Evolutionary conservation across 208 protist species (phyloP).

Genomic region (Trypanosoma platydactyli): DNA sequence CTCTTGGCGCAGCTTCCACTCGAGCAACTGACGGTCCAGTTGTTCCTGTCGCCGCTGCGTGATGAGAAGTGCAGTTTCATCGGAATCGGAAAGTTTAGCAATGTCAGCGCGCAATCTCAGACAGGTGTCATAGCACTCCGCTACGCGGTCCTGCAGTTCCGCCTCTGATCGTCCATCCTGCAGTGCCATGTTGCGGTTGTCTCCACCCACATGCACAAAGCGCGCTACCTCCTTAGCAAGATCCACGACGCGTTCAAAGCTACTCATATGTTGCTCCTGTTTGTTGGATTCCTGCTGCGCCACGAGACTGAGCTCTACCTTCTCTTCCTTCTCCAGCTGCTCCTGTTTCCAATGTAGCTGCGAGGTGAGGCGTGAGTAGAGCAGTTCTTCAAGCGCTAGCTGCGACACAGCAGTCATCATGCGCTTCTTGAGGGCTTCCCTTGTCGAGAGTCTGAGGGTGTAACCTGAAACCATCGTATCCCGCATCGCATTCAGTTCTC

Average conservation of each 20-base stretch:
- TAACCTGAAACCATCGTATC: not conserved
- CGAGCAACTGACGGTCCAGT: not conserved
- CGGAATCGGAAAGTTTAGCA: not conserved
- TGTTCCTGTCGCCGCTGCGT: not conserved
- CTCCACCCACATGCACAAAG: not conserved
- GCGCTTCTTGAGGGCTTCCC: not conserved
- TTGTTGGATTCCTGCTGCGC: not conserved
- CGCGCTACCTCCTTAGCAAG: conserved; percentile 15
- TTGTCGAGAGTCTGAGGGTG: not conserved
- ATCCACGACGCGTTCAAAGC: conserved; percentile 12
- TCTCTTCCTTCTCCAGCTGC: not conserved
- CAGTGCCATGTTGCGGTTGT: not conserved
- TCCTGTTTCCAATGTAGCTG: conserved; percentile 12
- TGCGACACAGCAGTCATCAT: conserved; percentile 3
- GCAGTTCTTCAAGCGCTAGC: conserved; percentile 3
- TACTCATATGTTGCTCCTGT: not conserved
- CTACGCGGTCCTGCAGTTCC: conserved; percentile 6
- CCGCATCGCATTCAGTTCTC: conserved; percentile 22
- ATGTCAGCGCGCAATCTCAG: conserved; percentile 1
- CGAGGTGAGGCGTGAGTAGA: conserved; percentile 10
- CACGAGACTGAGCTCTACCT: not conserved
- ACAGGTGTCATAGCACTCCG: conserved; percentile 1
- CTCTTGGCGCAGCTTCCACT: conserved; percentile 12
- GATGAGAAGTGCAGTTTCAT: not conserved
- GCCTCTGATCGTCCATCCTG: not conserved